These are phyloP conservation scores for Candida sanyaensis DNA, from an alignment of 1,139 yeast genomes.

Conservation along the genomic window DNA sequence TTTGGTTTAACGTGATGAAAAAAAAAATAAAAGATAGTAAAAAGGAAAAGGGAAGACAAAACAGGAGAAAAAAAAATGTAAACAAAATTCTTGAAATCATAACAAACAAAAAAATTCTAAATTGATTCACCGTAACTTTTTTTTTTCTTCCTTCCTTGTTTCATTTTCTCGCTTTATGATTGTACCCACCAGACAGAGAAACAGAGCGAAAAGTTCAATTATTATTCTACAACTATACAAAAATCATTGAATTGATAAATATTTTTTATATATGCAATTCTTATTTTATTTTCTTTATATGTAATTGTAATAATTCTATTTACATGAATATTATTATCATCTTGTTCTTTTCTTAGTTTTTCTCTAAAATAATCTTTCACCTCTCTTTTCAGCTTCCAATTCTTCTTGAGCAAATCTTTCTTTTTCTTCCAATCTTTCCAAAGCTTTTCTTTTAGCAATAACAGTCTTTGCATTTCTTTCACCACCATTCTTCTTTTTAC, in stretches of 20 bases:
- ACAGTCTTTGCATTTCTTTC: constrained; percentile 77
- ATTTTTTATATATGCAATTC: too few relatives aligned
- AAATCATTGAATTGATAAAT: too few relatives aligned
- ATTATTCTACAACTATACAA: too few relatives aligned
- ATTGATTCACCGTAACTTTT: too few relatives aligned
- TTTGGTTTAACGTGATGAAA: not conserved
- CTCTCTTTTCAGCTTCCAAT: constrained; percentile 31
- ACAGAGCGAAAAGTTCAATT: too few relatives aligned
- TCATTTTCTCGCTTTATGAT: too few relatives aligned
- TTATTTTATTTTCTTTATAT: too few relatives aligned
- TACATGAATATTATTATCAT: not conserved
- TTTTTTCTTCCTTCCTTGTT: not conserved
- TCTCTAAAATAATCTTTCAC: constrained; percentile 29
- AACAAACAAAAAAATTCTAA: not conserved
- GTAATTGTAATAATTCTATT: not conserved
- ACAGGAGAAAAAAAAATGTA: too few relatives aligned
- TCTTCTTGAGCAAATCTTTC: constrained; percentile 30
- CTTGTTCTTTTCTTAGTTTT: too few relatives aligned
- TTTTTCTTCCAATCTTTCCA: constrained; percentile 49
- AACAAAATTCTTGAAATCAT: too few relatives aligned
- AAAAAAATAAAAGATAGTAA: not conserved
- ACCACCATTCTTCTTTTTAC: constrained; percentile 86
- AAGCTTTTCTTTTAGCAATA: constrained; percentile 68
- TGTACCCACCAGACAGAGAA: too few relatives aligned
- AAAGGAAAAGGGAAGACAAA: not conserved